phyloP scores from a whole-genome alignment of 73 alveolate genomes.

The Paramecium pentaurelia region DNA sequence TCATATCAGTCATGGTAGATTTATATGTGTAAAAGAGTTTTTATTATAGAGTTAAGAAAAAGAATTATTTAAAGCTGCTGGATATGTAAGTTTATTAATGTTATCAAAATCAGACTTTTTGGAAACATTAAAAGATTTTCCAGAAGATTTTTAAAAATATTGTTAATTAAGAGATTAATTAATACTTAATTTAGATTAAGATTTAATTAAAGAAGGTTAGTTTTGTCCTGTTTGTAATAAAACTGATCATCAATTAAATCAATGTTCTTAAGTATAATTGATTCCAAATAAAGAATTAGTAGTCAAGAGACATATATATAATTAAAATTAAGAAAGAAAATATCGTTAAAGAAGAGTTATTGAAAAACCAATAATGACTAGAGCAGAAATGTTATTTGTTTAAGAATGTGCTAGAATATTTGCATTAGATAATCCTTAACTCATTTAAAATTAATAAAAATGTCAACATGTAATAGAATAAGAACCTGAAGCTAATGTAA shows the following conservation, averaged over 20 bases:
- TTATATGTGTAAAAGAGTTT: neutral
- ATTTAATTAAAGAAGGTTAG: neutral
- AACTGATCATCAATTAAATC: neutral
- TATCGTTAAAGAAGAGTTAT: neutral
- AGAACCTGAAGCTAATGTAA: neutral
- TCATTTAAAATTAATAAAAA: neutral
- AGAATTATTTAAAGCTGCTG: neutral
- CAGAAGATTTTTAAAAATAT: neutral
- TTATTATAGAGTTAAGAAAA: neutral
- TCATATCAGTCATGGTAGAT: neutral
- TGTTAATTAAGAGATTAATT: slow-evolving; percentile 6
- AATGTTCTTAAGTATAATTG: neutral
- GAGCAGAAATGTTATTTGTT: neutral
- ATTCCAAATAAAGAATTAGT: neutral
- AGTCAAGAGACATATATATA: neutral
- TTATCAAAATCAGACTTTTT: neutral
- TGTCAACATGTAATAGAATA: neutral
- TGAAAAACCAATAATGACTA: neutral
- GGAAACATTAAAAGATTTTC: neutral
- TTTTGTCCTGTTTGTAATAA: slow-evolving; percentile 12
- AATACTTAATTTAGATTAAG: neutral
- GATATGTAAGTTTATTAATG: slow-evolving; percentile 28
- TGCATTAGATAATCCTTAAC: neutral
- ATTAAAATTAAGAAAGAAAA: neutral
- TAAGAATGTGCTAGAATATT: neutral